These are phyloP conservation scores for Rhizophora apiculata DNA, from an alignment of 345 rosid genomes.

Conservation along the genomic window DNA sequence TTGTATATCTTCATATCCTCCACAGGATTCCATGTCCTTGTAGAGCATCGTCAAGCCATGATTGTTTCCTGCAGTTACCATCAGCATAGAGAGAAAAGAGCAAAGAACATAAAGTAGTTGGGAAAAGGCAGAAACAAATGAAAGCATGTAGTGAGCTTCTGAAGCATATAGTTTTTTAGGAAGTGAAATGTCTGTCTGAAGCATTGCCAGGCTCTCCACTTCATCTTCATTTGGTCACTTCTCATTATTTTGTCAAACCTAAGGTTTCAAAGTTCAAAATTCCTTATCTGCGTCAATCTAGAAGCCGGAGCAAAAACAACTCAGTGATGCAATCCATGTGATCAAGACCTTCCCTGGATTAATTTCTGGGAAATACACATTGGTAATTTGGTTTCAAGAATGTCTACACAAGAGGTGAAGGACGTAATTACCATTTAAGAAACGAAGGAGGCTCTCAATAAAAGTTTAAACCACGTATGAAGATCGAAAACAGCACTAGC, in stretches of 20 bases:
- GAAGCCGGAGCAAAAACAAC: no score
- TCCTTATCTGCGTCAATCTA: no score
- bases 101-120: background rate
- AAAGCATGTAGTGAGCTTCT: slow-evolving; percentile 33
- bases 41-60: slow-evolving; percentile 38
- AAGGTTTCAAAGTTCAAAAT: background rate
- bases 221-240: slow-evolving; percentile 28
- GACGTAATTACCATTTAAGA: no score
- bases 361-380: no score
- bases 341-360: no score
- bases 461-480: no score
- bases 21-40: slow-evolving; percentile 61
- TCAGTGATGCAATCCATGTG: no score
- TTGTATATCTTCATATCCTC: slow-evolving; percentile 52
- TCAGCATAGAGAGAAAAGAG: background rate
- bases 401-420: no score
- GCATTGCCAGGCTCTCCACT: slow-evolving; percentile 35
- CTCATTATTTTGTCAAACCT: background rate
- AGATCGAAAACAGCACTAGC: background rate
- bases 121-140: background rate
- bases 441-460: no score
- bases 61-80: slow-evolving; percentile 30
- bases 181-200: slow-evolving; percentile 34
- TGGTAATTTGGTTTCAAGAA: no score
- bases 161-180: slow-evolving; percentile 32